Evolutionary conservation across 2,329 filamentous ascomycete species (phyloP).

Genomic region (Thermoascus crustaceus): DNA sequence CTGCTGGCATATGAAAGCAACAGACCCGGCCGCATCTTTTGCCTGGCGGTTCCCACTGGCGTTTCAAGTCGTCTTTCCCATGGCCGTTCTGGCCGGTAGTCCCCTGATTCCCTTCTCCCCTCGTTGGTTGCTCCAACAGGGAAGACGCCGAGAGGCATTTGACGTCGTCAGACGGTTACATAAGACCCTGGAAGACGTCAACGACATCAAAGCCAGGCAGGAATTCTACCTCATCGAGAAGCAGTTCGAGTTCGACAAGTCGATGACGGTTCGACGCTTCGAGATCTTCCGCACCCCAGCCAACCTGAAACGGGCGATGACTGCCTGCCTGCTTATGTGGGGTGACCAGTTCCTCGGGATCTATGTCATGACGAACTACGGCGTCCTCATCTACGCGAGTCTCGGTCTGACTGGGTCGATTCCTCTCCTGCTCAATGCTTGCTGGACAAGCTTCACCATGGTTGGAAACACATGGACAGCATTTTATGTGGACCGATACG

Average conservation of each 20-base stretch:
- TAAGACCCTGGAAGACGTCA: constrained; percentile 29
- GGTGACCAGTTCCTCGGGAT: constrained; percentile 29
- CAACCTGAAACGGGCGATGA: constrained; percentile 33
- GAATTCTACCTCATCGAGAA: constrained; percentile 39
- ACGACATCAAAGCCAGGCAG: constrained; percentile 29
- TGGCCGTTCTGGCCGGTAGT: constrained; percentile 33
- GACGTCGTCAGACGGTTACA: constrained; percentile 38
- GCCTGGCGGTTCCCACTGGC: constrained; percentile 42
- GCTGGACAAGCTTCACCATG: constrained; percentile 32
- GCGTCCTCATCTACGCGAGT: constrained; percentile 33
- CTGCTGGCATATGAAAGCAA: constrained; percentile 29
- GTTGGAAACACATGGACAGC: constrained; percentile 35
- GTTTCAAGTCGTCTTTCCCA: constrained; percentile 34
- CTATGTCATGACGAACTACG: constrained; percentile 31
- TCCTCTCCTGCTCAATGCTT: constrained; percentile 32
- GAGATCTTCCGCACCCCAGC: constrained; percentile 36
- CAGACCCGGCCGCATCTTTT: constrained; percentile 24
- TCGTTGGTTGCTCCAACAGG: constrained; percentile 38
- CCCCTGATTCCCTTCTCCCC: constrained; percentile 36
- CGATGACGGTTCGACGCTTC: constrained; percentile 26
- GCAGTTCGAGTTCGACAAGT: constrained; percentile 35
- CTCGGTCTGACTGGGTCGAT: constrained; percentile 30
- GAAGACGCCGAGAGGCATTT: constrained; percentile 32
- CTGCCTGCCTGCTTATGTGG: constrained; percentile 35
- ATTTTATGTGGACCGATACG: constrained; percentile 31